phyloP scores from a whole-genome alignment of 495 filamentous ascomycete genomes.

The Pyrenula aspistea region DNA sequence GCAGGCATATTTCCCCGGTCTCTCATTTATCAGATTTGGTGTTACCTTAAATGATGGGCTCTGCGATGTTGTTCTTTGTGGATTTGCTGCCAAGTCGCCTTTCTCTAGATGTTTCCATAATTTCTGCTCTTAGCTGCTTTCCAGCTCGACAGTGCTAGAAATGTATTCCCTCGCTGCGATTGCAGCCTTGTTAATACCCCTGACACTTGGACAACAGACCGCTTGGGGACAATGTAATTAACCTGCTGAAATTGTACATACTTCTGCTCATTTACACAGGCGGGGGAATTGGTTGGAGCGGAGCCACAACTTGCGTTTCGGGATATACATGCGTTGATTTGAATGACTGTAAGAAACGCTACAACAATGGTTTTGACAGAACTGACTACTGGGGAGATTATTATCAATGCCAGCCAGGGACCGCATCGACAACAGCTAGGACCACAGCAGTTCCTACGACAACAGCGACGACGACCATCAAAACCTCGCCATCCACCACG shows the following conservation, averaged over 20 bases:
- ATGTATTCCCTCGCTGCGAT: neutral
- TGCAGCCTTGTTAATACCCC: neutral
- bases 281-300: constrained; percentile 9
- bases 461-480: neutral
- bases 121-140: too few species aligned
- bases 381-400: neutral
- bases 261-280: constrained; percentile 4
- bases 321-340: constrained; percentile 6
- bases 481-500: neutral
- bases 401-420: neutral
- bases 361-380: neutral
- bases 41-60: too few species aligned
- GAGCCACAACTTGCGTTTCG: constrained; percentile 10
- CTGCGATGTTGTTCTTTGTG: too few species aligned
- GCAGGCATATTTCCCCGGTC: too few species aligned
- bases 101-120: too few species aligned
- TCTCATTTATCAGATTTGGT: too few species aligned
- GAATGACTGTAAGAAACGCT: constrained; percentile 3
- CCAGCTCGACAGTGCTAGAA: too few species aligned
- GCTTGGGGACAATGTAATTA: neutral
- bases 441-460: neutral
- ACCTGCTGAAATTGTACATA: too few species aligned
- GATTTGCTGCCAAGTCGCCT: too few species aligned
- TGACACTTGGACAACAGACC: neutral
- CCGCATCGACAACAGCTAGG: neutral